phyloP scores from a whole-genome alignment of 139 green algal species.

The Gonium pectorale region DNA sequence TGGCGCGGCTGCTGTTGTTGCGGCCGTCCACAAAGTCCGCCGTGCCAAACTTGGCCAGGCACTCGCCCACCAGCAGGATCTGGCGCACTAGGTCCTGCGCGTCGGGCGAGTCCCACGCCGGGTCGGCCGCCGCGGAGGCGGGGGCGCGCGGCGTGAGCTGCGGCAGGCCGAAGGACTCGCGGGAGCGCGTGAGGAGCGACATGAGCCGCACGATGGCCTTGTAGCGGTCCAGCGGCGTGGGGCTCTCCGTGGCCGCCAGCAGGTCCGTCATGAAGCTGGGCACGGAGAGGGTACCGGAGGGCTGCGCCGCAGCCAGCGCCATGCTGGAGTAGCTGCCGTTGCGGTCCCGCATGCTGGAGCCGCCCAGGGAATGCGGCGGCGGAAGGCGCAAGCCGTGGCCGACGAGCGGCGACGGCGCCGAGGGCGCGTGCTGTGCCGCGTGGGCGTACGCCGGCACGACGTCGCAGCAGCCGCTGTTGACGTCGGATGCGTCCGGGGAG shows the following conservation, averaged over 20 bases:
- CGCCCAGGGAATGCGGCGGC: background rate
- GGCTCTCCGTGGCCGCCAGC: slow-evolving; percentile 29
- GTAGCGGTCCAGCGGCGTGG: slow-evolving; percentile 40
- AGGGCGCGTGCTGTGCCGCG: background rate
- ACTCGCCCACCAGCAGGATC: slow-evolving; percentile 47
- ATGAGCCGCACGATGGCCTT: slow-evolving; percentile 40
- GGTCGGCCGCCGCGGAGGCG: background rate
- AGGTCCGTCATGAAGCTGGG: slow-evolving; percentile 24
- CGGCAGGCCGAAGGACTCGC: background rate
- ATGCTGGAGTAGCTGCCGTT: slow-evolving; percentile 15
- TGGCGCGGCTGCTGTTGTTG: slow-evolving; percentile 55
- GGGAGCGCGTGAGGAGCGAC: background rate
- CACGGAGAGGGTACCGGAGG: background rate
- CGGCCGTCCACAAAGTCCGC: slow-evolving; percentile 41
- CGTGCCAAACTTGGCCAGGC: slow-evolving; percentile 48
- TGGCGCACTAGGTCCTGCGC: slow-evolving; percentile 35
- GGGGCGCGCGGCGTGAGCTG: background rate
- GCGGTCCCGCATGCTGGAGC: background rate
- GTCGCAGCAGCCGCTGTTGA: background rate
- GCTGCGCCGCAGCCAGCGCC: background rate
- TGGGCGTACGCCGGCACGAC: background rate
- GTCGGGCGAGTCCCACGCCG: background rate
- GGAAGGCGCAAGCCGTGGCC: background rate
- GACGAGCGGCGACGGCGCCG: background rate
- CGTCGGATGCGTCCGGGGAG: background rate